Evolutionary conservation across 2,329 filamentous ascomycete genomes (phyloP), one percentile per base, ranked within the genome.

Genomic region (Penicillium sclerotigenum): DNA sequence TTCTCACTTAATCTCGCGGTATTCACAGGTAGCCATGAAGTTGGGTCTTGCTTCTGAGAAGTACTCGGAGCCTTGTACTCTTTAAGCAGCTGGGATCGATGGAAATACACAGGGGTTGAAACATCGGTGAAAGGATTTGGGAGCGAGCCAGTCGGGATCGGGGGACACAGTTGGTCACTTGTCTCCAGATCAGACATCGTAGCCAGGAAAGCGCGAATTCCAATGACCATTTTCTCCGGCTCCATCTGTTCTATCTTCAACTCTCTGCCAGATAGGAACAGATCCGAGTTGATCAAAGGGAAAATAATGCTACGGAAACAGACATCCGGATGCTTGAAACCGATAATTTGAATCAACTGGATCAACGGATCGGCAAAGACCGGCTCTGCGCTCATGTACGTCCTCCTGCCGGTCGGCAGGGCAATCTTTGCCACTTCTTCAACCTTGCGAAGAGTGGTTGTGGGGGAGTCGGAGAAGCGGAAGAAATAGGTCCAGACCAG

Each of bases 181-280:
- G 88, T 93, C 72, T 99, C 94, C 26, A 97, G 79, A 71, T 99
- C 94, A 0, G 89, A 84, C 85, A 99, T 93, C 63, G 97, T 91
- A 31, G 89, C 90, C 28, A 99, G 80, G 70, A 97, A 99, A 3
- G 94, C 90, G 60, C 91, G 85, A 60, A 99, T 99, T 3, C 92
- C 94, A 64, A 99, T 89, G n/a, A 97, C 93, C 77, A 97, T 96
- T 66, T 90, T 88, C 69, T 99, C 95, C 0, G 95, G 94, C 59
- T 99, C 94, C 59, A 99, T 82, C 68, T 95, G 90, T 68, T 97
- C 94, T 28, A 97, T 89, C 68, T 86, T 91, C 40, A 94, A 77
- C 42, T 96, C 90, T 66, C 87, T 90, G 79, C 80, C 81, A 18
- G 86, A 84, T 28, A 83, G 81, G 70, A 97, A 94, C n/a, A 91